Evolutionary conservation across 2,329 filamentous ascomycete species (phyloP), one percentile per base, ranked within the genome.

Genomic region (Penicillium decumbens): DNA sequence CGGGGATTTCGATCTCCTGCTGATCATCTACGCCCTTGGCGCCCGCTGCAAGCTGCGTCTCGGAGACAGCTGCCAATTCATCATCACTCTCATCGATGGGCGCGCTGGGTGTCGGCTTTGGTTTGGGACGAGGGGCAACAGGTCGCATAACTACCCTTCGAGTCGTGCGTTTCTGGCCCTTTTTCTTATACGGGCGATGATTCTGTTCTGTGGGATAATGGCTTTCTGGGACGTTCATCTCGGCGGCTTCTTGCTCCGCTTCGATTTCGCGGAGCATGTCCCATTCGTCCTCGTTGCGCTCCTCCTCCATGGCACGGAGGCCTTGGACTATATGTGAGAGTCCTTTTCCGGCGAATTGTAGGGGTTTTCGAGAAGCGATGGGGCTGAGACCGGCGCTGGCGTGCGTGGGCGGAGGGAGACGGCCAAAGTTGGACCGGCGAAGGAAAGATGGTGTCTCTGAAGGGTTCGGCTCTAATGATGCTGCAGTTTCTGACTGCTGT

Each of bases 161-260:
- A 1, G 75, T 77, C 5, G 73, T 75, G 41, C 75, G 65, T 54
- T 77, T 77, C 53, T 76, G 75, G 1, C 74, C 74, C 56, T 72
- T 76, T 62, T 77, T 77, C 60, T 74, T 76, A 61, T 66, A 75
- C 12, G 50, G 47, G n/a, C 50, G 45, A 5, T 38, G 30, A n/a
- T 54, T 49, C 9, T 47, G 24, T 3, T 39, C 55, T 3, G 9
- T 3, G 4, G 50, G 43, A 0, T 49, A 45, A 43, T 75, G 72
- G 35, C 67, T 73, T 51, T 75, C 69, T 12, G 63, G 57, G 5
- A 72, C 64, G 13, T 69, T 58, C 10, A 68, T 57, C 25, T 62
- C 58, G 28, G 63, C 44, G 3, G 57, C 64, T n/a, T 57, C 55
- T 46, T 64, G 60, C 12, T 69, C 67, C 3, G 55, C 66, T 56